Evolutionary conservation across 805 yeast species (phyloP).

Genomic region (Lipomyces kockii): DNA sequence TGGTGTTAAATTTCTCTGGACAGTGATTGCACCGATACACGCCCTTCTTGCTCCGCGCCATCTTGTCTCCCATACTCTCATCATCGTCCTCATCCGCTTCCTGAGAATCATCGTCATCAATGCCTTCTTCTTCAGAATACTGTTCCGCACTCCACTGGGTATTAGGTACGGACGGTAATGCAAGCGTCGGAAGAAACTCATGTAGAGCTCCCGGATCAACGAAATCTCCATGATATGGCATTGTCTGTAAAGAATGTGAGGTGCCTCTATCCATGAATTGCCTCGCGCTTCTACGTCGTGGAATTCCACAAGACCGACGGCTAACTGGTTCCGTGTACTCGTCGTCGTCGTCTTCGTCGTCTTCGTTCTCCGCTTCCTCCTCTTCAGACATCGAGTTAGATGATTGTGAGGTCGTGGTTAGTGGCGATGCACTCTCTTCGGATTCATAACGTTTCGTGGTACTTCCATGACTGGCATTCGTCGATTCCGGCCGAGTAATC

Average conservation of each 20-base stretch:
- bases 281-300: background rate
- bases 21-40: slow-evolving; percentile 50
- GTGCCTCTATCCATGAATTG: background rate
- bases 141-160: background rate
- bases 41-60: slow-evolving; percentile 46
- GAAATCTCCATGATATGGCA: background rate
- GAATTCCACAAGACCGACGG: background rate
- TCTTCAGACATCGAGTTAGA: background rate
- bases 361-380: background rate
- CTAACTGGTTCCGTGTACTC: background rate
- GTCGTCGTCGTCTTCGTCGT: background rate
- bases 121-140: slow-evolving; percentile 9
- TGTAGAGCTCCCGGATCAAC: background rate
- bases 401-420: background rate
- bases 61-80: slow-evolving; percentile 13
- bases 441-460: background rate
- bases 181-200: background rate
- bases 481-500: background rate
- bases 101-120: slow-evolving; percentile 14
- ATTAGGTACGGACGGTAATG: background rate
- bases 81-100: slow-evolving; percentile 17
- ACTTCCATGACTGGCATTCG: background rate
- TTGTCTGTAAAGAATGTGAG: background rate
- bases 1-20: slow-evolving; percentile 42
- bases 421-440: background rate